A percentile compares a stretch with the other conserved stretches of the same genome.
phyloP scores from a whole-genome alignment of 2,329 filamentous ascomycete genomes.

The Xylaria sp. region DNA sequence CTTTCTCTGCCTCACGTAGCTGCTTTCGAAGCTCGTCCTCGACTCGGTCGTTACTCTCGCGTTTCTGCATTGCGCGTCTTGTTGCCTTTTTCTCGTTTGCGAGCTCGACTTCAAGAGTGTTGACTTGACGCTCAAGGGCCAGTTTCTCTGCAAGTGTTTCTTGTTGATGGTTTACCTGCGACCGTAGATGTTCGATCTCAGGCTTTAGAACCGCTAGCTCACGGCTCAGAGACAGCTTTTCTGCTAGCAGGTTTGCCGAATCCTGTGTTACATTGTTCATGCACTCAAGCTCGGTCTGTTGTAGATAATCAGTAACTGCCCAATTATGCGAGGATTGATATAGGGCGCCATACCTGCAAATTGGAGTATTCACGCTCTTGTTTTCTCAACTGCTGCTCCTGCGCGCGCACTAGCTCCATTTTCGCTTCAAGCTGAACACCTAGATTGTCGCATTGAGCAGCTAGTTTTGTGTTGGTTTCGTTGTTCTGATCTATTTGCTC shows the following conservation, averaged over 20 bases:
- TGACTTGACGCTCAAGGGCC: slow-evolving; percentile 75
- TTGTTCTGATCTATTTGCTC: slow-evolving; percentile 54
- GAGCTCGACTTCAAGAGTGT: slow-evolving; percentile 76
- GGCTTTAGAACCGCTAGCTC: slow-evolving; percentile 57
- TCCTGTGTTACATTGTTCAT: slow-evolving; percentile 69
- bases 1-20: slow-evolving; percentile 39
- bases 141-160: slow-evolving; percentile 77
- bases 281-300: slow-evolving; percentile 70
- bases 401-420: slow-evolving; percentile 46
- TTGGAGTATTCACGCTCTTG: slow-evolving; percentile 52
- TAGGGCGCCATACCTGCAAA: slow-evolving; percentile 46
- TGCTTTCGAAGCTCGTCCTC: slow-evolving; percentile 50
- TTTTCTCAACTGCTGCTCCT: slow-evolving; percentile 52
- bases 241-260: slow-evolving; percentile 67
- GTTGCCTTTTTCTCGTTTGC: slow-evolving; percentile 77
- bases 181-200: slow-evolving; percentile 58
- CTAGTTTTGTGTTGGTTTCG: slow-evolving; percentile 37
- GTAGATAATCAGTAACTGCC: slow-evolving; percentile 25
- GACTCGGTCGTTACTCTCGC: slow-evolving; percentile 45
- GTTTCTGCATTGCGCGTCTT: slow-evolving; percentile 55
- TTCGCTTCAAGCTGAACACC: slow-evolving; percentile 47
- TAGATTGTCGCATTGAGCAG: slow-evolving; percentile 44
- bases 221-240: slow-evolving; percentile 56
- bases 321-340: neutral
- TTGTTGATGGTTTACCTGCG: slow-evolving; percentile 63